Evolutionary conservation across 2,329 filamentous ascomycete genomes (phyloP).

Genomic region (Cytospora mali): DNA sequence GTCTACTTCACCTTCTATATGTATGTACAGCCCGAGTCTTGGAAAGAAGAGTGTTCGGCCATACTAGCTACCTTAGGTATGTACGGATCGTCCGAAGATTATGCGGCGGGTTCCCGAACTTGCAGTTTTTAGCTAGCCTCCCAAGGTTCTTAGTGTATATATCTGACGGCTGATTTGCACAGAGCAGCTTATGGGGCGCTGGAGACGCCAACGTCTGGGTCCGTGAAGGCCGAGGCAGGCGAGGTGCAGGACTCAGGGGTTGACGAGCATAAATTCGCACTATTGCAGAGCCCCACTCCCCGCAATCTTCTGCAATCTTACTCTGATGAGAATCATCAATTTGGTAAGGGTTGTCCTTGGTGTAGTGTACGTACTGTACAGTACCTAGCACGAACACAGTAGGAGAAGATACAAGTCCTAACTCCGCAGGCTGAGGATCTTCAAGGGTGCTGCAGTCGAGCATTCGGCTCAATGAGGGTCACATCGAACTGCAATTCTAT

Average conservation of each 20-base stretch:
- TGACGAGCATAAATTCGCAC: not conserved
- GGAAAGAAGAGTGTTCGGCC: not conserved
- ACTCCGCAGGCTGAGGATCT: too few relatives aligned
- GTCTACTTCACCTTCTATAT: not conserved
- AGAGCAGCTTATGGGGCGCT: not conserved
- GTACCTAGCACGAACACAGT: too few relatives aligned
- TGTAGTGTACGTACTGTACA: too few relatives aligned
- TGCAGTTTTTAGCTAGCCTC: not conserved
- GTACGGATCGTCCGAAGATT: not conserved
- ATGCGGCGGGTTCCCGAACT: not conserved
- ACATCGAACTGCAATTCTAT: too few relatives aligned
- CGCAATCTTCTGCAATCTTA: slow-evolving; percentile 21
- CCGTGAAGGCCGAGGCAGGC: not conserved
- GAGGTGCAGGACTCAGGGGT: slow-evolving; percentile 1
- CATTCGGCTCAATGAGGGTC: not conserved
- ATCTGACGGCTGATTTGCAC: not conserved
- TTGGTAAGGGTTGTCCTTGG: not conserved
- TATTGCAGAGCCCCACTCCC: slow-evolving; percentile 15
- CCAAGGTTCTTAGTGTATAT: not conserved
- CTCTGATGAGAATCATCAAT: slow-evolving; percentile 16
- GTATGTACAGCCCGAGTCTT: not conserved
- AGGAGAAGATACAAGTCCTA: too few relatives aligned
- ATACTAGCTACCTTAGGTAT: not conserved
- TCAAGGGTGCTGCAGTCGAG: not conserved
- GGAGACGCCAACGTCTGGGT: not conserved